Percentiles rank a stretch among this genome's conserved stretches.
Evolutionary conservation across 179 eudicot genomes (phyloP).

Genomic region (Patellifolia procumbens): DNA sequence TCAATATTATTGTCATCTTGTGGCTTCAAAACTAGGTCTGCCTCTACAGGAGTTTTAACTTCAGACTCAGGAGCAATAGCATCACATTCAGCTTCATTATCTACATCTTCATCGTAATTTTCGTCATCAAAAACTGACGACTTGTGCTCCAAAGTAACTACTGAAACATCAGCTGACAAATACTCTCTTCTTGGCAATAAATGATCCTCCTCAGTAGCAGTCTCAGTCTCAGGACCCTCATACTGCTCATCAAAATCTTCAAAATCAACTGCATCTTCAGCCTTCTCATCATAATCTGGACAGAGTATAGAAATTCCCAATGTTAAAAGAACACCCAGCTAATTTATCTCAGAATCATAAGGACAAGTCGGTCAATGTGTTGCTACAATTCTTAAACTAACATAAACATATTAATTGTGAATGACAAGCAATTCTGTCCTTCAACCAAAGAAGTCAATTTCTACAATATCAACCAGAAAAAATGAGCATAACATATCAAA

Average conservation of each 20-base stretch:
- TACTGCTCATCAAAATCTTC: constrained; percentile 97
- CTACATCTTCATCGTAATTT: constrained; percentile 84
- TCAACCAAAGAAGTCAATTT: too few species aligned
- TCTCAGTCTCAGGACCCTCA: constrained; percentile 93
- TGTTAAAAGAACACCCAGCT: neutral
- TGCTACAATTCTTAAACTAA: neutral
- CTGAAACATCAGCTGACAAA: constrained; percentile 47
- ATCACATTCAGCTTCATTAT: constrained; percentile 49
- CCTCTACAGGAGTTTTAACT: constrained; percentile 34
- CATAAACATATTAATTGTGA: neutral
- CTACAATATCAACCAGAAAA: neutral
- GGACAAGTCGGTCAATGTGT: neutral
- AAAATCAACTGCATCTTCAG: constrained; percentile 97
- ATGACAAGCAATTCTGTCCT: neutral
- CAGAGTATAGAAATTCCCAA: neutral
- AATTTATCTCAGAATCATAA: neutral
- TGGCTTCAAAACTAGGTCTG: constrained; percentile 37
- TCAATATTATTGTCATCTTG: constrained; percentile 23
- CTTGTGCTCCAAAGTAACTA: constrained; percentile 40
- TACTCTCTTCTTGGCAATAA: constrained; percentile 70
- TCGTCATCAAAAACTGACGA: constrained; percentile 91
- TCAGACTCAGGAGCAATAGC: constrained; percentile 39
- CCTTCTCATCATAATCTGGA: constrained; percentile 89
- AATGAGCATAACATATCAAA: neutral
- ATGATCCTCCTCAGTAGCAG: constrained; percentile 89